Conservation (phyloP, 202 grass and related monocot genomes). For the Carex arenaria region DNA sequence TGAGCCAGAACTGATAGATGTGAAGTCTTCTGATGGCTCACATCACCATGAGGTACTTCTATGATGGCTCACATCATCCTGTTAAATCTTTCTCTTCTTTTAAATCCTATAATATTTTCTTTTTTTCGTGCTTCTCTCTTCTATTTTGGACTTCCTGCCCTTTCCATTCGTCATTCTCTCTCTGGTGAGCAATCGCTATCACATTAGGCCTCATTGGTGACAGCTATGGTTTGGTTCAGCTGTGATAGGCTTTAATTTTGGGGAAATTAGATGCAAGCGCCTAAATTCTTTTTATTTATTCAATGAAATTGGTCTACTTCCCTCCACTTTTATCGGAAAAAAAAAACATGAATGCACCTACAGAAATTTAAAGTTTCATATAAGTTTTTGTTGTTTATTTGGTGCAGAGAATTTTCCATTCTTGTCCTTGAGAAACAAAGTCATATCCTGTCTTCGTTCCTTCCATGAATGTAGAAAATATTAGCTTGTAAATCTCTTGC, state of each 20-base stretch:
- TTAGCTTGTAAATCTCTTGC: not conserved
- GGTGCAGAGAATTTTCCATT: not conserved
- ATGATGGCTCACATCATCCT: too few relatives aligned
- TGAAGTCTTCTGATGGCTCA: not conserved
- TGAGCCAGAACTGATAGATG: not conserved
- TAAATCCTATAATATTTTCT: not conserved
- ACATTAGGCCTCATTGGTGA: not conserved
- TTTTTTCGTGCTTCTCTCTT: not conserved
- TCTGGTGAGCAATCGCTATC: not conserved
- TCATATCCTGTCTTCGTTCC: not conserved
- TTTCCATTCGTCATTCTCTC: not conserved
- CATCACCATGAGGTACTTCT: not conserved
- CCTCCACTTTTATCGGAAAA: too few relatives aligned
- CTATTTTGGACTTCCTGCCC: not conserved
- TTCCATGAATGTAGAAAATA: not conserved
- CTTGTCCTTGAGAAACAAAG: not conserved
- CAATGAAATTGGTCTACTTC: too few relatives aligned
- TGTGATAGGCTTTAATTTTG: not conserved
- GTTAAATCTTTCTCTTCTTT: not conserved
- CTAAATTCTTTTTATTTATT: not conserved
- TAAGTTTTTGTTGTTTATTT: not conserved
- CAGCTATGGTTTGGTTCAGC: not conserved
- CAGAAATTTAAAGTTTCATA: not conserved
- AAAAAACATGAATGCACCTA: not conserved
- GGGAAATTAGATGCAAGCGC: not conserved